Base-by-base conservation (phyloP, 208 protist species). In the Borovskyia barvae region DNA sequence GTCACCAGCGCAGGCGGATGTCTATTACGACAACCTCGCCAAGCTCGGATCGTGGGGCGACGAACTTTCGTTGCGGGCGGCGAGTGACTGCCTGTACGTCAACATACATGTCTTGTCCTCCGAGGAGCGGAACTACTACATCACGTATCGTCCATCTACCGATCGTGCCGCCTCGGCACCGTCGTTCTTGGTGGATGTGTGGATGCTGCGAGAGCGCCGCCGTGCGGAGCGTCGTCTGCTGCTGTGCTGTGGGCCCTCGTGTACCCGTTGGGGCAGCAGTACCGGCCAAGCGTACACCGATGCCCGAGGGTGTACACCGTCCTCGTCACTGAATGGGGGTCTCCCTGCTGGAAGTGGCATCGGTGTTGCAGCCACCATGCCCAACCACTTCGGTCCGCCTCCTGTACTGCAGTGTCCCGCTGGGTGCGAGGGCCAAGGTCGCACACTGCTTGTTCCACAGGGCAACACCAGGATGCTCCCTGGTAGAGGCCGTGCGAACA, bases 51-150 rank as follows among this genome's bases (percentile, higher is more conserved):
- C 72, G 20, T 95, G 90, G 87, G 90, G 90, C 28, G 90, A 95
- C 51, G 90, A 95, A 72, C 65, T 95, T 22, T 90, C 90, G 14
- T 69, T 95, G 22, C 83, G 86, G 20, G 90, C 66, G 4, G 89
- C 89, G 25, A 88, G 80, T 62, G 85, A 95, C 63, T 85, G 80
- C 70, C 65, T 95, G 22, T 85, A 74, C 59, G 65, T 92, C 26
- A 92, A 88, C 56, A 90, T 95, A 35, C 85, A 95, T 60, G 68
- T 95, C 35, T 59, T 92, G 12, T 93, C 89, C 20, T 93, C 85
- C 3, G 74, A 87, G 66, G 72, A 83, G 59, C 49, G 73, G 7
- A 85, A 92, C 66, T 95, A 72, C 69, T 90, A 90, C 64, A 90
- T 92, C 33, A 84, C 68, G 11, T 95, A 95, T 56, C 70, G 66